A percentile compares a stretch with the other conserved stretches of the same genome.
phyloP scores from a whole-genome alignment of 257 asterid species.

The Solanum ossicruentum region DNA sequence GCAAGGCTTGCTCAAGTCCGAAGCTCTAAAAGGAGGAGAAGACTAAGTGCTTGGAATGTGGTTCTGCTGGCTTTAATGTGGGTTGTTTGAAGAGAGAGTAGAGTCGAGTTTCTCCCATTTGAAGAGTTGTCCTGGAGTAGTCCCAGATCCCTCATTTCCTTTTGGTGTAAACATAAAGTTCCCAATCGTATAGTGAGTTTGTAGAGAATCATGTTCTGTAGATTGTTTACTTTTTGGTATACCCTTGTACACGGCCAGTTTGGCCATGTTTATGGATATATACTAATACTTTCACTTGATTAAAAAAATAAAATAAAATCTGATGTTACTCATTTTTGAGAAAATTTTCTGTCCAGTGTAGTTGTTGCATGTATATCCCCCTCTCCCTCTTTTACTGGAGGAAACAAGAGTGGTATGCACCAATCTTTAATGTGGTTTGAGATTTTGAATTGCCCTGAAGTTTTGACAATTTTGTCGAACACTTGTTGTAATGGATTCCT shows the following conservation, averaged over 20 bases:
- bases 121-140: background rate
- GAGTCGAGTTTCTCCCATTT: background rate
- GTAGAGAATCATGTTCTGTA: background rate
- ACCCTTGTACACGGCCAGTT: background rate
- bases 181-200: background rate
- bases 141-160: background rate
- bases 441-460: background rate
- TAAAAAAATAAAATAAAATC: background rate
- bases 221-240: background rate
- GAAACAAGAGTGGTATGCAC: background rate
- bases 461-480: background rate
- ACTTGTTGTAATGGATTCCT: background rate
- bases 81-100: background rate
- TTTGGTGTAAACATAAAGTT: background rate
- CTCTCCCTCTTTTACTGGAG: background rate
- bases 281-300: background rate
- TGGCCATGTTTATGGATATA: background rate
- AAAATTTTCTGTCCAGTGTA: background rate
- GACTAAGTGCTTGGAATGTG: background rate
- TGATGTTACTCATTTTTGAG: background rate
- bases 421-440: background rate
- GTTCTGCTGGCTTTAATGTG: background rate
- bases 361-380: background rate
- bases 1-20: background rate
- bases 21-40: background rate